A percentile compares a stretch with the other conserved stretches of the same genome.
Conservation (phyloP, 805 yeast species). For the Tetrapisispora arboricola region DNA sequence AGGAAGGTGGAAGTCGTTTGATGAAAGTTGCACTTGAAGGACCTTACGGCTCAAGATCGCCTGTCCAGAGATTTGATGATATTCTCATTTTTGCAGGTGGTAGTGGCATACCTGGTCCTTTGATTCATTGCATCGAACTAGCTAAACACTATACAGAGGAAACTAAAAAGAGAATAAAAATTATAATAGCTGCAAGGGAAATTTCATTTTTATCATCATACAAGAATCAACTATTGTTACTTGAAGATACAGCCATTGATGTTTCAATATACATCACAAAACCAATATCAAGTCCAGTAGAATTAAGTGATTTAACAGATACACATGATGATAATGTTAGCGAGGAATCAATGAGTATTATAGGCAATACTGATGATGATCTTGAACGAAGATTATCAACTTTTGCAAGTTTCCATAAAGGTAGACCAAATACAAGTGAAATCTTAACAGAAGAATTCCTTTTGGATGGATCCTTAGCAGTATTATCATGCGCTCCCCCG, state of each 20-base stretch:
- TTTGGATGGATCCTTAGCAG: slow-evolving; percentile 36
- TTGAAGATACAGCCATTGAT: slow-evolving; percentile 11
- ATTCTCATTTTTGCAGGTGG: slow-evolving; percentile 64
- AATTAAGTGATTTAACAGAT: not conserved
- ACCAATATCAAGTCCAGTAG: not conserved
- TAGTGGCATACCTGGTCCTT: slow-evolving; percentile 58
- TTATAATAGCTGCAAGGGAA: slow-evolving; percentile 13
- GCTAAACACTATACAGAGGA: slow-evolving; percentile 5
- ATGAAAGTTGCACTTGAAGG: slow-evolving; percentile 47
- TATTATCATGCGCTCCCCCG: slow-evolving; percentile 57
- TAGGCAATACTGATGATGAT: not conserved
- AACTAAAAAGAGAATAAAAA: slow-evolving; percentile 5
- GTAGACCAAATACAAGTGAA: slow-evolving; percentile 38
- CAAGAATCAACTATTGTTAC: slow-evolving; percentile 9
- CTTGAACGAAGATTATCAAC: slow-evolving; percentile 4
- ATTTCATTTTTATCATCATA: slow-evolving; percentile 13
- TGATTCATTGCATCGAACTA: slow-evolving; percentile 36
- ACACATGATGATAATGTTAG: slow-evolving; percentile 1
- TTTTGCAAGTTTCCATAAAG: slow-evolving; percentile 31
- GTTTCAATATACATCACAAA: slow-evolving; percentile 13
- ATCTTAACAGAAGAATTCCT: slow-evolving; percentile 31
- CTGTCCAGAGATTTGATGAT: slow-evolving; percentile 40
- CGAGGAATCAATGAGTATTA: not conserved
- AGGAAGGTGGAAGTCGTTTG: slow-evolving; percentile 18
- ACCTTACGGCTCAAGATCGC: slow-evolving; percentile 52